Conservation (phyloP, 164 flowering plant genomes). For the Vitis amurensis region DNA sequence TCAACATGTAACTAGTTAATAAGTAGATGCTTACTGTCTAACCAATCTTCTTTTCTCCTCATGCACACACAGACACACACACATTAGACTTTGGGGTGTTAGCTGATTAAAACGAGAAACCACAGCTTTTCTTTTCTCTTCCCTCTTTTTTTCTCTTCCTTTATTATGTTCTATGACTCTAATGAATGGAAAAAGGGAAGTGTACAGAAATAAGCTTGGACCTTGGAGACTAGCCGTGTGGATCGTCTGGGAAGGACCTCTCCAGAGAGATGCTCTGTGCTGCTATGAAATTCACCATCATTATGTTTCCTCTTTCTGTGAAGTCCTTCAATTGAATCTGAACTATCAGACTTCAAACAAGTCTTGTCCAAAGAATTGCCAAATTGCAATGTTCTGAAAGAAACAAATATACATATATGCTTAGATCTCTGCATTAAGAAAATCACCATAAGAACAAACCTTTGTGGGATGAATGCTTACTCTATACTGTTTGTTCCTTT, state of each 20-base stretch:
- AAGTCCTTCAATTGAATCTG: conserved; percentile 23
- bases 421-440: conserved; percentile 2
- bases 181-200: conserved; percentile 2
- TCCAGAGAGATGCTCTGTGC: conserved; percentile 19
- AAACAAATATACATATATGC: conserved; percentile 4
- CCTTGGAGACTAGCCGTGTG: conserved; percentile 45
- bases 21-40: too few species aligned
- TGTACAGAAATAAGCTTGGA: conserved; percentile 6
- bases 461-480: conserved; percentile 22
- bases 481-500: conserved; percentile 31
- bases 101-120: too few species aligned
- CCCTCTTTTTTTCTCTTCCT: too few species aligned
- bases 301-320: conserved; percentile 23
- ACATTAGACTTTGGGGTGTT: too few species aligned
- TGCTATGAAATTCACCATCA: conserved; percentile 14
- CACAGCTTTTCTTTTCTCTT: too few species aligned
- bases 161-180: too few species aligned
- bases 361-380: conserved; percentile 21
- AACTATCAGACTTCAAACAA: conserved; percentile 12
- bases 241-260: conserved; percentile 42
- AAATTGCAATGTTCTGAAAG: conserved; percentile 38
- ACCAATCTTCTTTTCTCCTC: too few species aligned
- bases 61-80: too few species aligned
- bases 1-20: too few species aligned
- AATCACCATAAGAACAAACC: background rate